Evolutionary conservation across 805 yeast genomes (phyloP), one percentile per base, ranked within the genome.

Genomic region (Wickerhamomyces bovis): DNA sequence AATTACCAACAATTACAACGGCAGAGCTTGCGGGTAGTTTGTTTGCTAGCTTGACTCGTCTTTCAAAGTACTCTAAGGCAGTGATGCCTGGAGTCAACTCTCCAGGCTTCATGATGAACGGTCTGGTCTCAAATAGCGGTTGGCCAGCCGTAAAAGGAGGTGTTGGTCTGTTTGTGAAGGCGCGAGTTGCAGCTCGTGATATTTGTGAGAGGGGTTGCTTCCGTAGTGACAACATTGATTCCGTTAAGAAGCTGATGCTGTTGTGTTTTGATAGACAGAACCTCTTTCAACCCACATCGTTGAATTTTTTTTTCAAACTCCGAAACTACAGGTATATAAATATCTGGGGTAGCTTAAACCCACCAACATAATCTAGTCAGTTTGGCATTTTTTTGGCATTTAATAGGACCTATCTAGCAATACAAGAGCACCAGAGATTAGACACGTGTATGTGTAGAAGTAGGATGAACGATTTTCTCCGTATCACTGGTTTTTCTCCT

Each of bases 11-110:
- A 9, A 90, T 63, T 20, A 94, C 78, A 0, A 92, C 90, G 23
- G 85, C 66, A 5, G 92, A 80, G 20, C 75, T 72, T 9, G 75
- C 70, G 1, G 89, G 84, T 57, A 94, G 62, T 30, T 69, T 61
- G 26, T 68, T 67, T 0, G 85, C 76, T 3, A 94, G 66, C n/a
- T 66, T 63, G 7, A 73, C 56, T 46, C 99, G 70, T 54, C 99
- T 76, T 41, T 78, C 70, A 55, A 75, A 86, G 61, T 89, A 94
- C 63, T 94, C 99, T 44, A 76, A 44, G 0, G 97, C 89, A 2
- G 87, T 69, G 30, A 94, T 89, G 0, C 96, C 95, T 0, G 95
- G 90, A 0, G 98, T 90, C 23, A 94, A 60, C 54, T 87, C 85
- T 6, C 97, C 97, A 0, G 82, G 72, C 33, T 71, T 73, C 4